Conservation (phyloP, 106 monocot genomes). For the Dendrobium catenatum region DNA sequence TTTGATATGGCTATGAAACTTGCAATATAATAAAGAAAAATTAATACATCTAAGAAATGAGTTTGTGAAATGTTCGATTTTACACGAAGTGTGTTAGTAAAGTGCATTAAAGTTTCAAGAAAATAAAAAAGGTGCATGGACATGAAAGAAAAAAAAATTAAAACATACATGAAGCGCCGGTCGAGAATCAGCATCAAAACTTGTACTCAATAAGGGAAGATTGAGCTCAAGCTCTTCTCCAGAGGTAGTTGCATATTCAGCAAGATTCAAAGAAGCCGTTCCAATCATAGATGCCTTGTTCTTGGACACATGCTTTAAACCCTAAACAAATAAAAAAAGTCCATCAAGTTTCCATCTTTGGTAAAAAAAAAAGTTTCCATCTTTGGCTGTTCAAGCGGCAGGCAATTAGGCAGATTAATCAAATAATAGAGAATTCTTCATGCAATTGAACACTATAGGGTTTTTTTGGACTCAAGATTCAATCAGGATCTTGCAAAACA, state of each 20-base stretch:
- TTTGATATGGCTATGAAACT: neutral
- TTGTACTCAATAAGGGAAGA: constrained; percentile 37
- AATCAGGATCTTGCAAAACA: no score
- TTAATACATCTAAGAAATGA: neutral
- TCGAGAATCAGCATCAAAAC: constrained; percentile 23
- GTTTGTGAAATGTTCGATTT: neutral
- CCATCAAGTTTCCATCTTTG: neutral
- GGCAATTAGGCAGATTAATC: neutral
- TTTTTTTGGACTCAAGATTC: no score
- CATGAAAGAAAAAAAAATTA: neutral
- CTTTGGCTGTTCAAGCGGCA: neutral
- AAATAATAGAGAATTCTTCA: neutral
- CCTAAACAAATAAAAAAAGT: constrained; percentile 21
- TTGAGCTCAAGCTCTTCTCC: constrained; percentile 51
- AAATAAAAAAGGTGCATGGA: neutral
- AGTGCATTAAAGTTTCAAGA: no score
- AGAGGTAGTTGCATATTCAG: constrained; percentile 52
- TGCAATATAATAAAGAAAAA: neutral
- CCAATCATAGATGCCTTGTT: constrained; percentile 65
- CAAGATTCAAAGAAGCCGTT: constrained; percentile 61
- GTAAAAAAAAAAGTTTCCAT: neutral
- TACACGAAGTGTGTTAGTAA: neutral
- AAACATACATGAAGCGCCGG: constrained; percentile 52
- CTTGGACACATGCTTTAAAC: constrained; percentile 32
- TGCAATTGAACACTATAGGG: neutral